Evolutionary conservation across 2,329 filamentous ascomycete species (phyloP).

Genomic region (Tolypocladium guangdongense): DNA sequence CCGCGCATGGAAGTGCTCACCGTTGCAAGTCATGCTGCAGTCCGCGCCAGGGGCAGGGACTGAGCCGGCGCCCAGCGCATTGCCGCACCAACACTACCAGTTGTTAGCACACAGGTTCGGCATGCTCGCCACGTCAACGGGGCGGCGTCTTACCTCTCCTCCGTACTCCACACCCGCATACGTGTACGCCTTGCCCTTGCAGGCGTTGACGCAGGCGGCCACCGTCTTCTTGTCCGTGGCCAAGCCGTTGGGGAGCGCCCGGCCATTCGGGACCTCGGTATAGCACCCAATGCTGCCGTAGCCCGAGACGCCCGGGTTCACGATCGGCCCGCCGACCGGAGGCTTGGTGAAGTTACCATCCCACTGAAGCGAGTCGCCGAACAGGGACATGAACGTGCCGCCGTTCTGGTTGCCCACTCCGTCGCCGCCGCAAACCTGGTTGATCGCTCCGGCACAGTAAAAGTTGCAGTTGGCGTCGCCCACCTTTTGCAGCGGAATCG

Average conservation of each 20-base stretch:
- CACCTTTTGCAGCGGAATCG: slow-evolving; percentile 31
- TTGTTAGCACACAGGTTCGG: background rate
- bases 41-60: slow-evolving; percentile 17
- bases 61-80: slow-evolving; percentile 15
- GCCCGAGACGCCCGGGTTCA: slow-evolving; percentile 26
- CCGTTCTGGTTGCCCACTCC: slow-evolving; percentile 20
- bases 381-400: slow-evolving; percentile 36
- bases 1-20: background rate
- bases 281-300: slow-evolving; percentile 28
- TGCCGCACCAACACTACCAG: slow-evolving; percentile 25
- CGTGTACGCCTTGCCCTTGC: slow-evolving; percentile 13
- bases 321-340: slow-evolving; percentile 11
- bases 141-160: slow-evolving; percentile 17
- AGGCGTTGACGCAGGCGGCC: slow-evolving; percentile 20
- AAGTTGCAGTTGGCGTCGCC: slow-evolving; percentile 38
- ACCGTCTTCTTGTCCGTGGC: slow-evolving; percentile 18
- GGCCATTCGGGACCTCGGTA: slow-evolving; percentile 19
- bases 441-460: slow-evolving; percentile 35
- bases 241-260: slow-evolving; percentile 20
- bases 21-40: slow-evolving; percentile 24
- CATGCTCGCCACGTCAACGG: too few relatives aligned
- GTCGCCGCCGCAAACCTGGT: slow-evolving; percentile 43
- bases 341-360: slow-evolving; percentile 15
- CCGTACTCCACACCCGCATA: slow-evolving; percentile 28
- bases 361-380: slow-evolving; percentile 23